These are phyloP conservation scores for Beauveria sp. DNA, from an alignment of 2,329 filamentous ascomycete species.

Conservation along the genomic window DNA sequence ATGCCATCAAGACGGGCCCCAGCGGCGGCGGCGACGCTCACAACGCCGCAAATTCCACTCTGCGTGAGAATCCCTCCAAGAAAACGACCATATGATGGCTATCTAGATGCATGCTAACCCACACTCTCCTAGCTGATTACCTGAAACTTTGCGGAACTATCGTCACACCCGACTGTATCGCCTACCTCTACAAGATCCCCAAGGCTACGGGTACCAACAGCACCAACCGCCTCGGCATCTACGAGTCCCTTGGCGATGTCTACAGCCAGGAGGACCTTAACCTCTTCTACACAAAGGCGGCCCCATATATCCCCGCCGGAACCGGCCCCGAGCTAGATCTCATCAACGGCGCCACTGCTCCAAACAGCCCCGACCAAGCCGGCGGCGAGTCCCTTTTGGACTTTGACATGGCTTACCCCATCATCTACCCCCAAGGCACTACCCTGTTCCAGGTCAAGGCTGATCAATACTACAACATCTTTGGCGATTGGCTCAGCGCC, in stretches of 20 bases:
- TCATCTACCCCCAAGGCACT: slow-evolving; percentile 44
- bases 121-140: not conserved
- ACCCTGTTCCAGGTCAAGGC: slow-evolving; percentile 39
- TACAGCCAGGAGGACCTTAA: slow-evolving; percentile 43
- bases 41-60: not conserved
- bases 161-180: slow-evolving; percentile 50
- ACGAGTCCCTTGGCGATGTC: slow-evolving; percentile 42
- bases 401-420: slow-evolving; percentile 40
- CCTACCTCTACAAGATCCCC: slow-evolving; percentile 39
- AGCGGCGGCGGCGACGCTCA: not conserved
- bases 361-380: slow-evolving; percentile 23
- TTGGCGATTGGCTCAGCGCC: slow-evolving; percentile 36
- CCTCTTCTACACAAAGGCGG: slow-evolving; percentile 37
- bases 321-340: slow-evolving; percentile 35
- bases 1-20: slow-evolving; percentile 6
- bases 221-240: slow-evolving; percentile 43
- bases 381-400: slow-evolving; percentile 46
- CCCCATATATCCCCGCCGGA: slow-evolving; percentile 31
- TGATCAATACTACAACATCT: slow-evolving; percentile 29
- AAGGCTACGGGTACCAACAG: slow-evolving; percentile 25
- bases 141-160: slow-evolving; percentile 36
- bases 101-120: not conserved
- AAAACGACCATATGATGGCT: not conserved
- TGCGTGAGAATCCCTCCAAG: not conserved
- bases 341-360: slow-evolving; percentile 40